Evolutionary conservation across 2,329 filamentous ascomycete genomes (phyloP).

Genomic region (Scytalidium lignicola): DNA sequence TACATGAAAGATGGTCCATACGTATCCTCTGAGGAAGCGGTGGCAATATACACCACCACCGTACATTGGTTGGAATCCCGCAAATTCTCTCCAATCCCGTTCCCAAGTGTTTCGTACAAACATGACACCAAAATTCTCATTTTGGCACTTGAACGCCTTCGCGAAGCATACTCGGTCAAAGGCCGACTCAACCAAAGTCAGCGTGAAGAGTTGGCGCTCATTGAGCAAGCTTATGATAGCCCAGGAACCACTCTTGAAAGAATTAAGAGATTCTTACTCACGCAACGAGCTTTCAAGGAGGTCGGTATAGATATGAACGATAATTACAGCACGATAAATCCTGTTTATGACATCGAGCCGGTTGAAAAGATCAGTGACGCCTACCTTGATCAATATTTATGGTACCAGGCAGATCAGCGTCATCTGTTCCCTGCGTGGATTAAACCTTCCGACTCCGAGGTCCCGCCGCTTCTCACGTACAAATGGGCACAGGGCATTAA

Average conservation of each 20-base stretch:
- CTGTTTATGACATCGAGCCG: slow-evolving; percentile 96
- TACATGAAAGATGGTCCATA: slow-evolving; percentile 99
- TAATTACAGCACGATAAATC: slow-evolving; percentile 98
- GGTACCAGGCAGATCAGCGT: slow-evolving; percentile 97
- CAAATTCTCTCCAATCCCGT: slow-evolving; percentile 97
- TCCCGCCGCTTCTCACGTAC: slow-evolving; percentile 88
- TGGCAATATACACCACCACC: slow-evolving; percentile 97
- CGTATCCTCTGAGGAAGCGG: slow-evolving; percentile 95
- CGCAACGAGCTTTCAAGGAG: slow-evolving; percentile 97
- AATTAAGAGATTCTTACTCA: slow-evolving; percentile 96
- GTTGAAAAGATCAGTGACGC: slow-evolving; percentile 99
- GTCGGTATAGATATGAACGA: slow-evolving; percentile 99
- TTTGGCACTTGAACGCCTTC: slow-evolving; percentile 82
- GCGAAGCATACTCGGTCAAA: slow-evolving; percentile 97
- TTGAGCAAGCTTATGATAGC: slow-evolving; percentile 97
- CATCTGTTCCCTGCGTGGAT: slow-evolving; percentile 98
- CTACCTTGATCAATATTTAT: slow-evolving; percentile 96
- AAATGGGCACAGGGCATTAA: slow-evolving; percentile 99
- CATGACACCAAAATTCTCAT: slow-evolving; percentile 99
- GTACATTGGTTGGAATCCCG: slow-evolving; percentile 98
- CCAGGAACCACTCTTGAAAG: slow-evolving; percentile 91
- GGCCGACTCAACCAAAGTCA: slow-evolving; percentile 95
- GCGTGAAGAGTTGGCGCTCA: slow-evolving; percentile 90
- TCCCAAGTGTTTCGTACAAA: slow-evolving; percentile 98
- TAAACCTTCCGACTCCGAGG: slow-evolving; percentile 97